Evolutionary conservation across 768 basidiomycete genomes (phyloP), one percentile per base, ranked within the genome.

Genomic region (Auricularia sp.): DNA sequence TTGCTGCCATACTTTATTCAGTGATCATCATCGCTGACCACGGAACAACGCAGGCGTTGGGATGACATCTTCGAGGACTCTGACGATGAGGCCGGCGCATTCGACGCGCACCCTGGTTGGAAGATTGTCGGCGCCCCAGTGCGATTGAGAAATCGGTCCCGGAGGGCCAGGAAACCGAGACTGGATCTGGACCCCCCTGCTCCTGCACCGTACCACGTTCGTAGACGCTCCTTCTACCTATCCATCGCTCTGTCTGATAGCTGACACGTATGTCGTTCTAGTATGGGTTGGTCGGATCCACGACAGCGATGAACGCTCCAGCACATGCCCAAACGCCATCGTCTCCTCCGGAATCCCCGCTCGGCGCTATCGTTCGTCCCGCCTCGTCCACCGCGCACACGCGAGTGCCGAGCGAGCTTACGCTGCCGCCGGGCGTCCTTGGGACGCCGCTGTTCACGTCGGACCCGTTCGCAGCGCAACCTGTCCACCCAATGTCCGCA

Each of bases 21-120:
- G 39, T 42, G 39, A 42, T 42, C 39, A 42, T 42, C 39, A 42
- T 42, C 39, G 39, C 39, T 42, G 39, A 42, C 39, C 12, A 14
- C 39, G 8, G 8, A 8, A 7, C 39, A 14, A 42, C 7, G 12
- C 39, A 42, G 39, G 12, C 39, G 39, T 1, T 59, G 56, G 56
- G 34, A 59, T 35, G 56, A 59, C 34, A 59, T 59, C 56, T 59
- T 59, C 29, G 56, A 59, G 16, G 56, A 59, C 7, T 59, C 56
- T 6, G 56, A 59, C 34, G 56, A 59, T 29, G 56, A 59, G 34
- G 56, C 16, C 18, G 34, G 8, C 21, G 56, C 11, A 6, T 14
- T 12, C 29, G 14, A 59, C 23, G 18, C 21, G 16, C 29, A 23
- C 34, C 56, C 29, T 4, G 56, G 56, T 33, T 59, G 56, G 56